These are phyloP conservation scores for Aspergillus japonicus DNA, from an alignment of 2,329 filamentous ascomycete species.

Conservation along the genomic window DNA sequence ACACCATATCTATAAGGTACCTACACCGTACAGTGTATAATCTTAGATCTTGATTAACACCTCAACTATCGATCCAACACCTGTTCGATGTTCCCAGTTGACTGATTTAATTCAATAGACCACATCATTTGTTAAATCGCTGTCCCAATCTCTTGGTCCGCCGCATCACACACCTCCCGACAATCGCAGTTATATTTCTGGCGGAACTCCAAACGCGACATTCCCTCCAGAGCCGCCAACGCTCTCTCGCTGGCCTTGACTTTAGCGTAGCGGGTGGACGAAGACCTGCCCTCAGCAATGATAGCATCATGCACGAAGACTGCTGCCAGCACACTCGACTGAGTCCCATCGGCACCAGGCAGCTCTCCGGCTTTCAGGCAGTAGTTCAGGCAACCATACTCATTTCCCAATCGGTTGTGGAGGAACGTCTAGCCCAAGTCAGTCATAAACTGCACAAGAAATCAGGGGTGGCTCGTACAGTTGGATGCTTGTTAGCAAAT, in stretches of 20 bases:
- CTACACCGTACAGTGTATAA: too few relatives aligned
- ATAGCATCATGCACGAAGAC: conserved; percentile 73
- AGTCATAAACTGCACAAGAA: not conserved
- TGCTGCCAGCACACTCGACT: conserved; percentile 61
- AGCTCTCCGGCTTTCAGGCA: conserved; percentile 49
- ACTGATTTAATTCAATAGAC: not conserved
- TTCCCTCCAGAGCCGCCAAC: conserved; percentile 45
- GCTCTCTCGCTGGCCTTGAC: conserved; percentile 49
- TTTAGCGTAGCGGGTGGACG: conserved; percentile 72
- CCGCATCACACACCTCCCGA: conserved; percentile 17
- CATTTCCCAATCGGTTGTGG: conserved; percentile 60
- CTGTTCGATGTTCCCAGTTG: not conserved
- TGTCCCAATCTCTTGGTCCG: conserved; percentile 26
- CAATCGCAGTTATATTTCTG: conserved; percentile 65
- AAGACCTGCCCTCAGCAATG: conserved; percentile 60
- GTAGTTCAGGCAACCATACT: conserved; percentile 65
- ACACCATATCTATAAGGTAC: too few relatives aligned
- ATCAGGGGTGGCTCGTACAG: conserved; percentile 40
- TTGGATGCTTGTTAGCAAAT: conserved; percentile 83
- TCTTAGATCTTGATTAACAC: too few relatives aligned
- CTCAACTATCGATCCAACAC: too few relatives aligned
- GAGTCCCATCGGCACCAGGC: conserved; percentile 45
- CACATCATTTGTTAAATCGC: conserved; percentile 26
- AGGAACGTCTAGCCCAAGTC: conserved; percentile 58
- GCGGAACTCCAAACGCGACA: conserved; percentile 60